A percentile compares a stretch with the other conserved stretches of the same genome.
Evolutionary conservation across 2,329 filamentous ascomycete species (phyloP).

Genomic region (Hymenoscyphus linearis): DNA sequence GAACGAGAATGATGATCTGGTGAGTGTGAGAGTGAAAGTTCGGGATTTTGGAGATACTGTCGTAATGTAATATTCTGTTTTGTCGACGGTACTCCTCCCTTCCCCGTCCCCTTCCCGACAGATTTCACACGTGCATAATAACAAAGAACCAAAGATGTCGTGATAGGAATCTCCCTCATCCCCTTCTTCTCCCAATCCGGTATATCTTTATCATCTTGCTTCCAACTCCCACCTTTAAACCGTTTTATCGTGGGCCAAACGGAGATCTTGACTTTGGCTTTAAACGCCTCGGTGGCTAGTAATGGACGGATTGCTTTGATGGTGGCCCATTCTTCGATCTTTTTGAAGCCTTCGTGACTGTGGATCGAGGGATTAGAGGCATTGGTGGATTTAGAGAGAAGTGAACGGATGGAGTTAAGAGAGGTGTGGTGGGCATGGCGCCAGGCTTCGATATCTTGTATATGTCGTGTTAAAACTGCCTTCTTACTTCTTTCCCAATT

Average conservation of each 20-base stretch:
- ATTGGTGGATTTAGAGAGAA: too few species aligned
- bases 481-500: slow-evolving; percentile 15
- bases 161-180: background rate
- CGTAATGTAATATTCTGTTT: too few species aligned
- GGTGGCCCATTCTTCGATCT: background rate
- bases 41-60: too few species aligned
- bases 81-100: too few species aligned
- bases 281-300: background rate
- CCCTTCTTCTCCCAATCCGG: background rate
- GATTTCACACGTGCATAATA: background rate
- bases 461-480: background rate
- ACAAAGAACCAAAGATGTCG: background rate
- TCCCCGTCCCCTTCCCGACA: too few species aligned
- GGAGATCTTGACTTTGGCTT: slow-evolving; percentile 14
- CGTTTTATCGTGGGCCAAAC: slow-evolving; percentile 20
- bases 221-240: slow-evolving; percentile 19
- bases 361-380: too few species aligned
- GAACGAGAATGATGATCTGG: too few species aligned
- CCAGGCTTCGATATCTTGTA: background rate
- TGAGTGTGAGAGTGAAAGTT: too few species aligned
- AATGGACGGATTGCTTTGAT: background rate
- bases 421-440: too few species aligned
- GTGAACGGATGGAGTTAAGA: too few species aligned
- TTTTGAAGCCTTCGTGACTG: background rate
- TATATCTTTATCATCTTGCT: slow-evolving; percentile 4